Conservation (phyloP, 2,329 filamentous ascomycete genomes). For the Diatrype stigma region DNA sequence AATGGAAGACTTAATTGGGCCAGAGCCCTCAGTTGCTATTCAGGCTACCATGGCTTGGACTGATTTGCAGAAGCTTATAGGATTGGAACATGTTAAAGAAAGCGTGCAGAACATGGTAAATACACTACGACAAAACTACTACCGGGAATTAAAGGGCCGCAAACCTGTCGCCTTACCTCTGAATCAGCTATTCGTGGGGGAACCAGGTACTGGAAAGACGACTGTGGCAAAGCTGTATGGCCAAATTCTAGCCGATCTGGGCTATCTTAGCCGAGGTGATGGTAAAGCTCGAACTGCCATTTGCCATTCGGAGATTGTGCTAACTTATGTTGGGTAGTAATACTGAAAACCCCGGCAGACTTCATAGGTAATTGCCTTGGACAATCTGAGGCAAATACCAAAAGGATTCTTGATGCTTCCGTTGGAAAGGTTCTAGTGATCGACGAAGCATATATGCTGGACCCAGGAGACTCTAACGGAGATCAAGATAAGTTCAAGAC, state of each 20-base stretch:
- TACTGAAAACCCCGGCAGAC: slow-evolving; percentile 56
- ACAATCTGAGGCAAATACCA: slow-evolving; percentile 53
- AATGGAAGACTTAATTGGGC: no score
- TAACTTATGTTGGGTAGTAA: slow-evolving; percentile 29
- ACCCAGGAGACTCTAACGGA: slow-evolving; percentile 5
- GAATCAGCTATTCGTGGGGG: slow-evolving; percentile 67
- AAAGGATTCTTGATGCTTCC: slow-evolving; percentile 50
- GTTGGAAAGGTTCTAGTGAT: slow-evolving; percentile 59
- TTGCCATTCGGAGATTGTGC: neutral
- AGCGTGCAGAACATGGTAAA: no score
- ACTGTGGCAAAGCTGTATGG: slow-evolving; percentile 72
- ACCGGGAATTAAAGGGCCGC: no score
- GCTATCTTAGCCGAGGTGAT: slow-evolving; percentile 64
- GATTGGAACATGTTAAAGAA: no score
- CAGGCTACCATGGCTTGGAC: no score
- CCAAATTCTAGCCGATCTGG: slow-evolving; percentile 62
- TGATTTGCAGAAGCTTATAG: no score
- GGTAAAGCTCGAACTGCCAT: slow-evolving; percentile 35
- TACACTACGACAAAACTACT: no score
- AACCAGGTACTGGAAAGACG: slow-evolving; percentile 73
- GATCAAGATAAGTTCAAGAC: slow-evolving; percentile 6
- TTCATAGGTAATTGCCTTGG: slow-evolving; percentile 53
- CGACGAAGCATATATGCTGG: slow-evolving; percentile 57
- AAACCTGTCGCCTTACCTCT: no score
- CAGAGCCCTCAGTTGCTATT: no score